These are phyloP conservation scores for Kondoa malvinella DNA, from an alignment of 768 basidiomycete genomes.

Conservation along the genomic window DNA sequence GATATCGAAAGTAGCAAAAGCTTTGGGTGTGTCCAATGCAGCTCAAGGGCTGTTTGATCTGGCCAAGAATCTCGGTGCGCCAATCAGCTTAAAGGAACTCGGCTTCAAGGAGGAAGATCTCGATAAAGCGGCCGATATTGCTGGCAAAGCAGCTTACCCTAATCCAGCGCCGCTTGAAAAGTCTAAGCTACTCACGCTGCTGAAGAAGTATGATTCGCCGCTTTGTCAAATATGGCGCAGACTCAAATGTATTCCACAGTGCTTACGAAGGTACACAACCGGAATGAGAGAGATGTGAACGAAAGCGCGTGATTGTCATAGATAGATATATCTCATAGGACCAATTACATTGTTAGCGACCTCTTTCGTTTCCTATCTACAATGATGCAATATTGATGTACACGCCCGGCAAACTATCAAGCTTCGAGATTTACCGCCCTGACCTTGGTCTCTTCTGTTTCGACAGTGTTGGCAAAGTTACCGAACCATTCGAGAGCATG, in stretches of 20 bases:
- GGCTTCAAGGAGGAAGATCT: conserved; percentile 37
- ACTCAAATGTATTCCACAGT: neutral
- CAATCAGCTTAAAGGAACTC: conserved; percentile 32
- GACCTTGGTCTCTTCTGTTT: conserved; percentile 14
- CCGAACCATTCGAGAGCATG: conserved; percentile 59
- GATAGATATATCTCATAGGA: too few species aligned
- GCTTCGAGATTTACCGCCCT: conserved; percentile 7
- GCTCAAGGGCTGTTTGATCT: conserved; percentile 29
- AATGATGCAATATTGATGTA: too few species aligned
- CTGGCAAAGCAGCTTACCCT: conserved; percentile 33
- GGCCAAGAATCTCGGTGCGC: conserved; percentile 29
- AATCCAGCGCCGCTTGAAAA: conserved; percentile 35
- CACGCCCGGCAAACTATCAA: neutral
- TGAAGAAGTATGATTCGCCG: conserved; percentile 12
- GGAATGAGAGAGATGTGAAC: too few species aligned
- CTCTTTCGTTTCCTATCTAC: too few species aligned
- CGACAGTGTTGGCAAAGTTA: conserved; percentile 20
- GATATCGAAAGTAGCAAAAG: conserved; percentile 32
- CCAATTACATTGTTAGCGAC: too few species aligned
- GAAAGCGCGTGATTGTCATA: too few species aligned
- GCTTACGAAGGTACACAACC: neutral
- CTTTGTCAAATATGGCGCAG: neutral
- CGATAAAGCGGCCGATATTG: conserved; percentile 34
- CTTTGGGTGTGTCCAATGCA: conserved; percentile 28
- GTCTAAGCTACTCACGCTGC: conserved; percentile 26